phyloP scores from a whole-genome alignment of 352 stramenopile genomes.

The Phytopythium litorale region DNA sequence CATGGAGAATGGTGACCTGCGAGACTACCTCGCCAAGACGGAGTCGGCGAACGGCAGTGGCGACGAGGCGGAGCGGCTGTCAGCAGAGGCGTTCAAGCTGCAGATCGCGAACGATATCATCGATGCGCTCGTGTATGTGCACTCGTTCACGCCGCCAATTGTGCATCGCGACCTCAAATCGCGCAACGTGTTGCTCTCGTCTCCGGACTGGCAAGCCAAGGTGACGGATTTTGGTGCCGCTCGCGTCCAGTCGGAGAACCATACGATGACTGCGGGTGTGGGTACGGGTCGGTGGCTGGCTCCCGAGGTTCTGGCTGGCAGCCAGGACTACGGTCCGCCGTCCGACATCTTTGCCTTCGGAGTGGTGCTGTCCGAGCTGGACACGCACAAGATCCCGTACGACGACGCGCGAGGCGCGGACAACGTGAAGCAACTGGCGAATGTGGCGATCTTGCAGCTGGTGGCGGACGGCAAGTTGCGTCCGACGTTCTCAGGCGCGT shows the following conservation, averaged over 20 bases:
- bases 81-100: conserved; percentile 7
- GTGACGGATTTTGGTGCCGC: conserved; percentile 10
- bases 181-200: conserved; percentile 8
- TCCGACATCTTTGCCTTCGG: conserved; percentile 11
- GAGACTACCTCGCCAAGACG: conserved; percentile 11
- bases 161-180: conserved; percentile 21
- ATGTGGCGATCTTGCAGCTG: conserved; percentile 1
- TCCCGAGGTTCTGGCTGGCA: conserved; percentile 11
- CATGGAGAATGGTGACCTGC: conserved; percentile 20
- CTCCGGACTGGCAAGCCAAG: conserved; percentile 4
- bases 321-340: conserved; percentile 9
- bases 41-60: not conserved
- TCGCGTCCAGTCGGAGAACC: conserved; percentile 5
- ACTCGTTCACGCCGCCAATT: conserved; percentile 18
- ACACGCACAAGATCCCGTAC: conserved; percentile 14
- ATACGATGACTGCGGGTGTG: conserved; percentile 18
- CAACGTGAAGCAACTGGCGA: not conserved
- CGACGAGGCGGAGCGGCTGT: not conserved
- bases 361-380: conserved; percentile 11
- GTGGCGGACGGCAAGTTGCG: conserved; percentile 1
- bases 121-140: conserved; percentile 16
- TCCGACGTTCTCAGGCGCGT: not conserved
- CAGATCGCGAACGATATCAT: conserved; percentile 14
- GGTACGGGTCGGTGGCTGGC: conserved; percentile 12
- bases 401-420: conserved; percentile 1